phyloP scores from a whole-genome alignment of 371 early-diverging fungal species.

The Mortierella sp. region DNA sequence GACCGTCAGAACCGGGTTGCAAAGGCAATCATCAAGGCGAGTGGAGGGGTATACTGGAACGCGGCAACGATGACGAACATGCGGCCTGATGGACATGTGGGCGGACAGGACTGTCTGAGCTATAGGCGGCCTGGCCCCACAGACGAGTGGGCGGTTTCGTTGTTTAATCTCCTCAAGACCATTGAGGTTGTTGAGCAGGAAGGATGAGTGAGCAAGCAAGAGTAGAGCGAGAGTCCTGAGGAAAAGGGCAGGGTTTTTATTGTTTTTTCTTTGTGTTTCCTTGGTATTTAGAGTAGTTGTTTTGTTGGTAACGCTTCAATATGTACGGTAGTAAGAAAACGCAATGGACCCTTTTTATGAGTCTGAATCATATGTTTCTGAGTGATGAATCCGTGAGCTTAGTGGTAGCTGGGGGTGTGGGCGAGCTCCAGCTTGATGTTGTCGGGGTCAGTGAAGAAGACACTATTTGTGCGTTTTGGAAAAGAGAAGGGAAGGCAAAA shows the following conservation, averaged over 20 bases:
- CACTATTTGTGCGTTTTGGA: slow-evolving; percentile 22
- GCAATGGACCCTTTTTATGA: too few relatives aligned
- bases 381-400: too few relatives aligned
- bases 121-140: slow-evolving; percentile 75
- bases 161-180: slow-evolving; percentile 57
- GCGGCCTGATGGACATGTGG: slow-evolving; percentile 74
- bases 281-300: slow-evolving; percentile 11
- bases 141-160: slow-evolving; percentile 67
- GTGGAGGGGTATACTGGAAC: slow-evolving; percentile 72
- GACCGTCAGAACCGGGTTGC: slow-evolving; percentile 71
- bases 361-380: too few relatives aligned
- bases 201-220: too few relatives aligned
- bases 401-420: slow-evolving; percentile 6
- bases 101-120: slow-evolving; percentile 71
- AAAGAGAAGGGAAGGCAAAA: not conserved
- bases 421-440: slow-evolving; percentile 51
- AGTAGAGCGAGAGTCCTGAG: not conserved
- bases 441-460: slow-evolving; percentile 53
- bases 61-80: slow-evolving; percentile 67
- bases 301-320: not conserved
- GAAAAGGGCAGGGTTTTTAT: not conserved
- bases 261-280: slow-evolving; percentile 1
- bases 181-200: slow-evolving; percentile 44
- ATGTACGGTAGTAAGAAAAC: not conserved
- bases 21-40: slow-evolving; percentile 65